Percentiles rank a stretch among this genome's conserved stretches.
phyloP scores from a whole-genome alignment of 2,329 filamentous ascomycete genomes.

The Xylariaceae sp. region DNA sequence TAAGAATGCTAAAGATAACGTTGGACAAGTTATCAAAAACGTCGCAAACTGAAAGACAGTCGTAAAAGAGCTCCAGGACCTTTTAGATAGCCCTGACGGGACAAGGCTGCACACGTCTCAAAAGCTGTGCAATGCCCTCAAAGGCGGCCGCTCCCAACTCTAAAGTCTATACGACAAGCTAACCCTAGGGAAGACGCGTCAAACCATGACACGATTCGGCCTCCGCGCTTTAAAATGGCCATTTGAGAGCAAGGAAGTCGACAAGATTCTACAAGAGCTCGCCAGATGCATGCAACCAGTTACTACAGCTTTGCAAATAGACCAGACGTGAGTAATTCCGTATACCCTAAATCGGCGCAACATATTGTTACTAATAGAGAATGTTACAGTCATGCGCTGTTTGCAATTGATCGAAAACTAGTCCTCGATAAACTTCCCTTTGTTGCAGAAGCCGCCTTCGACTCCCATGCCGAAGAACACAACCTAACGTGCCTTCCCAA shows the following conservation, averaged over 20 bases:
- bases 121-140: neutral
- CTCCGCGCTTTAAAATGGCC: conserved; percentile 36
- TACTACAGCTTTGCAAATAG: conserved; percentile 28
- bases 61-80: neutral
- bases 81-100: neutral
- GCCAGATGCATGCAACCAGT: conserved; percentile 25
- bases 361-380: neutral
- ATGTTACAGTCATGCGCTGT: neutral
- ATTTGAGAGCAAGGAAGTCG: conserved; percentile 32
- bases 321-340: conserved; percentile 28
- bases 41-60: neutral
- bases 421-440: conserved; percentile 5
- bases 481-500: conserved; percentile 27
- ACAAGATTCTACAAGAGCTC: conserved; percentile 26
- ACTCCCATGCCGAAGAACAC: conserved; percentile 32
- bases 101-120: neutral
- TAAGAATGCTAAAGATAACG: neutral
- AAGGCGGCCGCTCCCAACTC: conserved; percentile 12
- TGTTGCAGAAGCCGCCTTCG: conserved; percentile 25
- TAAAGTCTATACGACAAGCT: conserved; percentile 23
- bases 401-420: neutral
- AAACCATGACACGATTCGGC: conserved; percentile 29
- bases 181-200: conserved; percentile 19
- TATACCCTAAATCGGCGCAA: neutral
- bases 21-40: neutral